Percentiles rank a stretch among this genome's conserved stretches.
Conservation (phyloP, 2,329 filamentous ascomycete genomes). For the Colletotrichum coccodes region DNA sequence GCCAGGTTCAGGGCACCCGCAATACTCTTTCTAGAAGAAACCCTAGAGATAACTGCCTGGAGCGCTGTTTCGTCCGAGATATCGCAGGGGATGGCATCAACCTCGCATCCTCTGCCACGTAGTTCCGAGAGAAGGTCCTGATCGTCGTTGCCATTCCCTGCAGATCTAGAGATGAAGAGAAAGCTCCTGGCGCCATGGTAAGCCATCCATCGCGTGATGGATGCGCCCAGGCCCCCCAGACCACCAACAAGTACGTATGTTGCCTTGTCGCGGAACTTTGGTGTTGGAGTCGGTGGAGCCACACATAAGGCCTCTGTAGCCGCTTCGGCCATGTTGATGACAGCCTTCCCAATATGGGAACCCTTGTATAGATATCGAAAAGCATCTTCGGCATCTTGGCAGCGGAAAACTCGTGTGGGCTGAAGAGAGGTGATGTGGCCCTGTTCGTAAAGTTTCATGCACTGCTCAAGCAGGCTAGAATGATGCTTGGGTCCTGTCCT, state of each 20-base stretch:
- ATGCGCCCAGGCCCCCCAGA: conserved; percentile 43
- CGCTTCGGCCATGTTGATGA: background rate
- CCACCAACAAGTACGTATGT: conserved; percentile 40
- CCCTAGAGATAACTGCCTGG: background rate
- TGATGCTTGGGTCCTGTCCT: conserved; percentile 14
- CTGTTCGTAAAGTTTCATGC: background rate
- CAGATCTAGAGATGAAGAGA: conserved; percentile 40
- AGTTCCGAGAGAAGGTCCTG: background rate
- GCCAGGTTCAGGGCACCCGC: conserved; percentile 11
- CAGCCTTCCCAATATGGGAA: background rate
- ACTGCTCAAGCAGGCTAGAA: background rate
- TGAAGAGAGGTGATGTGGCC: background rate
- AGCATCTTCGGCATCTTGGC: background rate
- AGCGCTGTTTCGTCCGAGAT: background rate
- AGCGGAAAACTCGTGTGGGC: background rate
- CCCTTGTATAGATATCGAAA: background rate
- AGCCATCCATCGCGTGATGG: conserved; percentile 42
- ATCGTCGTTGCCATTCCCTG: background rate
- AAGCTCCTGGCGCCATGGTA: conserved; percentile 40
- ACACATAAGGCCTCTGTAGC: background rate
- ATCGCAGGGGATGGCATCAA: background rate
- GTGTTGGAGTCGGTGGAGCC: too few species aligned
- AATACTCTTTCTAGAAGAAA: conserved; percentile 5
- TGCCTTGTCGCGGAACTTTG: background rate
- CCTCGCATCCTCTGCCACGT: background rate